Percentiles rank a stretch among this genome's conserved stretches.
Conservation (phyloP, 2,329 filamentous ascomycete species). For the Verticillium albo-atrum region DNA sequence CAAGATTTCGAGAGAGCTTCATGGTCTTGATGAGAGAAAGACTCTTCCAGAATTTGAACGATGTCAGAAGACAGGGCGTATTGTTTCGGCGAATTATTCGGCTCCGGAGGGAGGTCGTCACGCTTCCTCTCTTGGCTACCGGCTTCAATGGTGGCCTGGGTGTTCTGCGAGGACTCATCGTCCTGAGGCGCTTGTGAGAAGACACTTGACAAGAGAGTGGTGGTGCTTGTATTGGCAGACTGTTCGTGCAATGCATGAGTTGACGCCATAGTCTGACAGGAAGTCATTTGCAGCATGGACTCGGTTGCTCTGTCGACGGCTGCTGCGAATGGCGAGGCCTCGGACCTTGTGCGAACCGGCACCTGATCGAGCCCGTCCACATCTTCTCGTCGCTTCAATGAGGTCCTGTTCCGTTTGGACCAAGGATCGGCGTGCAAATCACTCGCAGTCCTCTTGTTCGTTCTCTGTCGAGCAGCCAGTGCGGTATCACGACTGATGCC, state of each 20-base stretch:
- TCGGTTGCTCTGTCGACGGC: not conserved
- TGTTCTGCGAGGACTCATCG: not conserved
- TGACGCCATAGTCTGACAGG: not conserved
- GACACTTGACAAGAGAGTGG: slow-evolving; percentile 5
- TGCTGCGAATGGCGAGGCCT: not conserved
- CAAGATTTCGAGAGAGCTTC: not conserved
- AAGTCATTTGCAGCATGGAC: not conserved
- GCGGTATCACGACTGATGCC: not conserved
- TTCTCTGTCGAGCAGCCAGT: not conserved
- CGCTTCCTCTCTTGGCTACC: not conserved
- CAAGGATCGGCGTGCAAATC: not conserved
- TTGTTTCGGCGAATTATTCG: not conserved
- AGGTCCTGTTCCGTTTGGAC: not conserved
- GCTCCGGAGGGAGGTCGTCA: not conserved
- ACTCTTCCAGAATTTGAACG: not conserved
- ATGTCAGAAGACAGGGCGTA: not conserved
- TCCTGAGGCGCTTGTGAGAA: slow-evolving; percentile 6
- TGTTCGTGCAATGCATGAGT: not conserved
- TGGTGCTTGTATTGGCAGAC: not conserved
- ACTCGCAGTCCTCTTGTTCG: slow-evolving; percentile 1
- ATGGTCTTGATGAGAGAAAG: not conserved
- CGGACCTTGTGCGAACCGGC: not conserved
- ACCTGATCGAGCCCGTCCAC: not conserved
- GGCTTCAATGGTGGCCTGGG: not conserved
- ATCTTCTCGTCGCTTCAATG: not conserved